phyloP scores from a whole-genome alignment of 257 asterid genomes.

The Solanum rostratum region DNA sequence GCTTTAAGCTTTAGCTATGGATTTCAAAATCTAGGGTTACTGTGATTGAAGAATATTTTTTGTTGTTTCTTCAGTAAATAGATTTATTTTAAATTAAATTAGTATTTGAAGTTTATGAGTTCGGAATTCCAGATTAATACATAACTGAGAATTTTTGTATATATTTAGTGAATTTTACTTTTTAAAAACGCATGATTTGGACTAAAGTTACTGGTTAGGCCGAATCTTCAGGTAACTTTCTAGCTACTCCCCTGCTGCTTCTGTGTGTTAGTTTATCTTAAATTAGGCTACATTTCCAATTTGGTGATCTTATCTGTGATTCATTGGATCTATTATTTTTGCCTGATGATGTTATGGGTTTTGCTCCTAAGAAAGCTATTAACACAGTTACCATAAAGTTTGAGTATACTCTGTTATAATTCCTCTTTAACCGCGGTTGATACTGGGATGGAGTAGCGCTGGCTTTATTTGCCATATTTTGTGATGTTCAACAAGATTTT shows the following conservation, averaged over 20 bases:
- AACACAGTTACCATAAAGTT: neutral
- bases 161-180: neutral
- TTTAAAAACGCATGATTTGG: neutral
- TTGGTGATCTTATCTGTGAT: neutral
- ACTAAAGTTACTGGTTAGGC: neutral
- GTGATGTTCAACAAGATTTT: neutral
- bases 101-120: neutral
- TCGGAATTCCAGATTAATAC: neutral
- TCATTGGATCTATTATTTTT: neutral
- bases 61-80: neutral
- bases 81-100: too few relatives aligned
- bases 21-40: constrained; percentile 35
- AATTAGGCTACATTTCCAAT: neutral
- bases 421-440: neutral
- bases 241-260: neutral
- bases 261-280: neutral
- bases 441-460: neutral
- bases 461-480: neutral
- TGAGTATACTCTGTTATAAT: neutral
- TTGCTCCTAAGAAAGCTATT: neutral
- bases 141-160: neutral
- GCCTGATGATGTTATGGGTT: neutral
- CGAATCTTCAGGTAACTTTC: neutral
- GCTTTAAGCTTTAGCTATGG: constrained; percentile 11
- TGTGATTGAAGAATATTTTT: neutral